Conservation (phyloP, 805 yeast species). For the Nakazawaea populi region DNA sequence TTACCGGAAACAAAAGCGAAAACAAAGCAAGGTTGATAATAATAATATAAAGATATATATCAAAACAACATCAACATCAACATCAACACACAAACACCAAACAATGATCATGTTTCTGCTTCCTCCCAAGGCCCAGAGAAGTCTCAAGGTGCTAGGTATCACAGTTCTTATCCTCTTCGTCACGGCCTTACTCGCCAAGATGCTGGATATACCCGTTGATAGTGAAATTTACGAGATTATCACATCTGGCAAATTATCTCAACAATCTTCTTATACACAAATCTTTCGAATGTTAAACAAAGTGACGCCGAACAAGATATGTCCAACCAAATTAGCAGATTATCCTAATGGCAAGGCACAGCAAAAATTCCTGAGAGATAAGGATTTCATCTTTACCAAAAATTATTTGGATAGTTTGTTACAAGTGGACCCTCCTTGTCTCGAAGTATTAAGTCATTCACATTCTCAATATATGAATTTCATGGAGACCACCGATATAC, state of each 20-base stretch:
- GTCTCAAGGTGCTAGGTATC: not conserved
- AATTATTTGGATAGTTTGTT: conserved; percentile 39
- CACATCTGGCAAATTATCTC: conserved; percentile 4
- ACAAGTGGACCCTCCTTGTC: conserved; percentile 29
- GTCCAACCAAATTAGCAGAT: conserved; percentile 4
- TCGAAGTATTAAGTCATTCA: conserved; percentile 27
- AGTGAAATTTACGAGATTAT: conserved; percentile 7
- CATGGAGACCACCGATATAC: conserved; percentile 30
- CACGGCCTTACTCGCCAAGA: not conserved
- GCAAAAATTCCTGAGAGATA: conserved; percentile 35
- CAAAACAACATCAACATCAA: no score
- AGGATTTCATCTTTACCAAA: conserved; percentile 36
- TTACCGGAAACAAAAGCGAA: no score
- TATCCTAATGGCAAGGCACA: conserved; percentile 28
- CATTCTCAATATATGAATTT: conserved; percentile 31
- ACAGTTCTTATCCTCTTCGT: not conserved
- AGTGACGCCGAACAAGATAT: conserved; percentile 1
- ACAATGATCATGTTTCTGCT: not conserved
- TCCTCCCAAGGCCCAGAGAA: not conserved
- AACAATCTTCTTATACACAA: conserved; percentile 1
- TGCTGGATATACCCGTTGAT: conserved; percentile 6
- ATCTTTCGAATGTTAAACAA: not conserved
- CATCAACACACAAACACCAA: not conserved
- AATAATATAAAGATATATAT: no score
- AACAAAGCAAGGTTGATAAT: no score